Percentiles rank a stretch among this genome's conserved stretches.
These are phyloP conservation scores for Papiliotrema terrestris DNA, from an alignment of 1,284 basidiomycete genomes.

Conservation along the genomic window DNA sequence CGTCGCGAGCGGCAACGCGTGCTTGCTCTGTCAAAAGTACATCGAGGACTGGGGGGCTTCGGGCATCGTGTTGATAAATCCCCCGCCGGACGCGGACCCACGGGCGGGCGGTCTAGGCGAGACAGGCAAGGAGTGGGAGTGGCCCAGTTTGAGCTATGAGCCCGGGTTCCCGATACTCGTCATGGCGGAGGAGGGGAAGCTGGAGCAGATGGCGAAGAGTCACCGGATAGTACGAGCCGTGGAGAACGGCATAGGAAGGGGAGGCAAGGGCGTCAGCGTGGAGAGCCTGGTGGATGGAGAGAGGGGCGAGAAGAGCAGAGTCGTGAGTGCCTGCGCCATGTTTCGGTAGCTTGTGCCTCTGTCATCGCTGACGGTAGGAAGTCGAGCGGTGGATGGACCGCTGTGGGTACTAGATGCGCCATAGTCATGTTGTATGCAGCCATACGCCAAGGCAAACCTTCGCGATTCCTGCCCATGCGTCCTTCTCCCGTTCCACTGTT, in stretches of 20 bases:
- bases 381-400: constrained; percentile 50
- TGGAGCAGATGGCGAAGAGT: neutral
- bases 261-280: constrained; percentile 42
- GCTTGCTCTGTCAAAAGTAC: constrained; percentile 62
- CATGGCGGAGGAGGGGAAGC: constrained; percentile 32
- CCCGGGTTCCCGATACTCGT: constrained; percentile 62
- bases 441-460: too few species aligned
- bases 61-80: constrained; percentile 60
- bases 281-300: constrained; percentile 25
- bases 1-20: constrained; percentile 55
- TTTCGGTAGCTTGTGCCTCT: too few species aligned
- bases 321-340: constrained; percentile 19
- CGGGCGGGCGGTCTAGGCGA: constrained; percentile 29
- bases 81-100: constrained; percentile 48
- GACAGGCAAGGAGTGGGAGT: constrained; percentile 11
- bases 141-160: constrained; percentile 61
- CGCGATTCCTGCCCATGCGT: too few species aligned
- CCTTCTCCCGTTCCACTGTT: too few species aligned
- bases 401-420: constrained; percentile 32
- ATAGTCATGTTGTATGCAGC: too few species aligned
- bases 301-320: constrained; percentile 32
- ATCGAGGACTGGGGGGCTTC: constrained; percentile 63
- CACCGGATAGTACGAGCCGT: constrained; percentile 23
- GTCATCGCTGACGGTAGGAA: constrained; percentile 14
- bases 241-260: constrained; percentile 27